Percentiles rank a stretch among this genome's conserved stretches.
Evolutionary conservation across 129 eudicot genomes (phyloP).

Genomic region (Calendula officinalis): DNA sequence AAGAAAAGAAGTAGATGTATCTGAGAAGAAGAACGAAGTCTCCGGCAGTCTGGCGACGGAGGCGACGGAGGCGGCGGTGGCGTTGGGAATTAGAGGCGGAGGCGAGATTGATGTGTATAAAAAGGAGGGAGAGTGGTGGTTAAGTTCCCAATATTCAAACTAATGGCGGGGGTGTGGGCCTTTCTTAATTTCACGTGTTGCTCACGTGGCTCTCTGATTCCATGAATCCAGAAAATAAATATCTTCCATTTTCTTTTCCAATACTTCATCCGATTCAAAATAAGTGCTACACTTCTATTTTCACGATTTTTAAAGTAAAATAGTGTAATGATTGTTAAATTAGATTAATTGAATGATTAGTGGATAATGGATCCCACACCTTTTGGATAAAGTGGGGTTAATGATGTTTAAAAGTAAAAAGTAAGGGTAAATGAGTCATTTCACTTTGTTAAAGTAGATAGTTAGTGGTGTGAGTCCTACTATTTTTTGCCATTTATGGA

Average conservation of each 20-base stretch:
- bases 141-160: neutral
- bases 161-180: neutral
- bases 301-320: no score
- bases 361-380: no score
- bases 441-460: no score
- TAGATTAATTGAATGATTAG: no score
- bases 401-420: no score
- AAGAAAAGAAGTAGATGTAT: neutral
- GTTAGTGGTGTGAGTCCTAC: no score
- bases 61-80: no score
- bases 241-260: neutral
- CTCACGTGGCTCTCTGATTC: constrained; percentile 26
- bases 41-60: neutral
- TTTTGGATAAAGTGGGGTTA: no score
- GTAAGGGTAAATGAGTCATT: no score
- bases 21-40: neutral
- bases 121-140: neutral
- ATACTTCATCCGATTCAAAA: neutral
- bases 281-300: neutral
- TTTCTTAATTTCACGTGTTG: constrained; percentile 18
- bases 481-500: no score
- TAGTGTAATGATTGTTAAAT: no score
- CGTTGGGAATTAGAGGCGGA: neutral
- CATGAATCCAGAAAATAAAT: neutral
- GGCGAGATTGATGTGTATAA: neutral